Conservation (phyloP, 75 land plant genomes). For the Larix kaempferi region DNA sequence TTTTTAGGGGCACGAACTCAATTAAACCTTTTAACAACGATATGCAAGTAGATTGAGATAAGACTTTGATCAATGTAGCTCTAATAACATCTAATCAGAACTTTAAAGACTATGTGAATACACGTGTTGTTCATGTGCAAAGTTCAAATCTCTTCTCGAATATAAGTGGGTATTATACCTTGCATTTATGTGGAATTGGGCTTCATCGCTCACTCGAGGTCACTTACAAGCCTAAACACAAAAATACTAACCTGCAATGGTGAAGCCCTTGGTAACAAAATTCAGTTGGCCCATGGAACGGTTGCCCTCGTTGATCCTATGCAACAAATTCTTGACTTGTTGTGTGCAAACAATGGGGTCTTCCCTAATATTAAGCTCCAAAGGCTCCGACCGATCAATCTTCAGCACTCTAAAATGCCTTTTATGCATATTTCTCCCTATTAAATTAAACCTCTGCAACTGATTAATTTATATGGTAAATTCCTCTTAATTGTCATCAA, state of each 20-base stretch:
- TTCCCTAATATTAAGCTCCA: slow-evolving; percentile 82
- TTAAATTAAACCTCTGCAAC: slow-evolving; percentile 79
- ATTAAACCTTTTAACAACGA: no score
- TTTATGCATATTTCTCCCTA: slow-evolving; percentile 74
- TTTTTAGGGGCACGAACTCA: no score
- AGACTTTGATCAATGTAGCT: no score
- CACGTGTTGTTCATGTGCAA: no score
- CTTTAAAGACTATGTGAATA: no score
- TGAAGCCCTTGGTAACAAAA: slow-evolving; percentile 75
- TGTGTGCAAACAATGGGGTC: slow-evolving; percentile 86
- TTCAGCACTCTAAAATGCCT: slow-evolving; percentile 81
- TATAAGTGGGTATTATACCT: no score
- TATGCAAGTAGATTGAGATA: no score
- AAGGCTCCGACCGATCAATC: slow-evolving; percentile 87
- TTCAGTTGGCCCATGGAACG: slow-evolving; percentile 80
- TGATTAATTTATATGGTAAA: neutral
- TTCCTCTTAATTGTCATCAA: neutral
- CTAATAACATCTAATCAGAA: no score
- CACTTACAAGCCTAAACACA: no score
- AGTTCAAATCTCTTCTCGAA: no score
- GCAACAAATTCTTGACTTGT: slow-evolving; percentile 58
- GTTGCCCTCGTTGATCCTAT: slow-evolving; percentile 83
- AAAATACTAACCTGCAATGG: slow-evolving; percentile 67
- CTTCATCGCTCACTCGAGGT: no score
- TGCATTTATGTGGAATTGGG: no score